Evolutionary conservation across 2,329 filamentous ascomycete genomes (phyloP).

Genomic region (Dryadomyces quercus-mongolicae): DNA sequence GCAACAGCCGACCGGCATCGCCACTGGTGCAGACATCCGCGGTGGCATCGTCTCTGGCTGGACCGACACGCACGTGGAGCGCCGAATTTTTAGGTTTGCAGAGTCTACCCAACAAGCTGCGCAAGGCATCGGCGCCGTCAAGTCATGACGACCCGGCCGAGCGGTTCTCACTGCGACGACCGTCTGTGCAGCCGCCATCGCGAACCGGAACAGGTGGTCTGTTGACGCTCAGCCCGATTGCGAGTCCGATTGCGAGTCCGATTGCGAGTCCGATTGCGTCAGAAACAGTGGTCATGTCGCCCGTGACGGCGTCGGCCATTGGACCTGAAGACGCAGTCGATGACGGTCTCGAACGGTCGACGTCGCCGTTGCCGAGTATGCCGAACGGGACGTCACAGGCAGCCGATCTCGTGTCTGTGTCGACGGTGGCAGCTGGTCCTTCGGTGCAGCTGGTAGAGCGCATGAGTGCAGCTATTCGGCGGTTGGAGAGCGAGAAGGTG

Average conservation of each 20-base stretch:
- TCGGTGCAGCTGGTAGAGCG: constrained; percentile 91
- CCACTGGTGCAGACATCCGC: constrained; percentile 30
- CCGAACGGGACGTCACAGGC: constrained; percentile 25
- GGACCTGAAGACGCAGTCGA: constrained; percentile 30
- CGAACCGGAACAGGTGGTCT: background rate
- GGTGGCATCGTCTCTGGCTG: constrained; percentile 13
- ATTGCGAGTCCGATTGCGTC: background rate
- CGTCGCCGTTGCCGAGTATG: constrained; percentile 45
- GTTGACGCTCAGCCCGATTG: constrained; percentile 27
- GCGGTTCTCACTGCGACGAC: constrained; percentile 30
- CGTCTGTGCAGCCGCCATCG: constrained; percentile 33
- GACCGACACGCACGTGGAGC: constrained; percentile 36
- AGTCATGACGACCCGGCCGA: constrained; percentile 33
- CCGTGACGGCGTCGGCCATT: background rate
- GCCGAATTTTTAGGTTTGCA: constrained; percentile 39
- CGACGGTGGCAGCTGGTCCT: constrained; percentile 80
- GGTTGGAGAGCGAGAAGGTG: constrained; percentile 85
- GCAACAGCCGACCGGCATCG: constrained; percentile 40
- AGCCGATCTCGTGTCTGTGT: constrained; percentile 70
- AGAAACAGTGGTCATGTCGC: background rate
- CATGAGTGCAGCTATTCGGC: constrained; percentile 86
- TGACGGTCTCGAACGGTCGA: constrained; percentile 40
- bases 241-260: background rate
- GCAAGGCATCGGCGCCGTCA: constrained; percentile 36
- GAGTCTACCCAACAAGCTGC: constrained; percentile 26